Evolutionary conservation across 1,139 yeast species (phyloP), one percentile per base, ranked within the genome.

Genomic region (Geotrichum carabidarum): DNA sequence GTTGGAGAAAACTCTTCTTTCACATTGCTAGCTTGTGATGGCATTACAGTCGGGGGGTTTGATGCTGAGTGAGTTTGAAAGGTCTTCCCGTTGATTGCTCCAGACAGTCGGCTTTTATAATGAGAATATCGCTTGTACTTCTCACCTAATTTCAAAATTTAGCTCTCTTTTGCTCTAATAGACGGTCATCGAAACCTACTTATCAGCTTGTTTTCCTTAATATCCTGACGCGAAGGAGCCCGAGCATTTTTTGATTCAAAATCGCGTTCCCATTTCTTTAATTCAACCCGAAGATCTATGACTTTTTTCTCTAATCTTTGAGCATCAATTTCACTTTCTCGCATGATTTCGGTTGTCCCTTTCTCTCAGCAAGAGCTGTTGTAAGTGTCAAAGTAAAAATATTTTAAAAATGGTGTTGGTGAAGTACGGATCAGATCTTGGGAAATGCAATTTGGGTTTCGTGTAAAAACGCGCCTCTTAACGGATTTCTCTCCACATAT

Each of bases 221-320:
- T 77, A 64, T 84, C 90, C 3, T 69, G 69, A 50, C 75, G 78
- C 1, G 75, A 65, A 0, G 93, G 90, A 9, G 68, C 69, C n/a
- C 79, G 69, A 1, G 79, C 78, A 56, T 80, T 62, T 27, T 62
- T 56, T 17, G 69, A 65, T 9, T 67, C 62, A 64, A 83, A 84
- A 8, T 63, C 65, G 56, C 77, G 73, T 63, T 84, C 90, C 91
- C 91, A 85, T 36, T 68, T 67, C 64, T 84, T 85, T 54, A 85
- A 79, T 60, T 78, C 76, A 37, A 67, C 65, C 61, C 74, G 77
- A 17, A 56, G 44, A 14, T 36, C 45, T 4, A 38, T 8, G 9
- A 56, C 36, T 15, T 42, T 44, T 31, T 18, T 8, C 48, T 38
- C 47, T 12, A 49, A 14, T 18, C 49, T 14, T 5, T 22, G 27